Evolutionary conservation across 495 filamentous ascomycete species (phyloP).

Genomic region (Parmelia sp.): DNA sequence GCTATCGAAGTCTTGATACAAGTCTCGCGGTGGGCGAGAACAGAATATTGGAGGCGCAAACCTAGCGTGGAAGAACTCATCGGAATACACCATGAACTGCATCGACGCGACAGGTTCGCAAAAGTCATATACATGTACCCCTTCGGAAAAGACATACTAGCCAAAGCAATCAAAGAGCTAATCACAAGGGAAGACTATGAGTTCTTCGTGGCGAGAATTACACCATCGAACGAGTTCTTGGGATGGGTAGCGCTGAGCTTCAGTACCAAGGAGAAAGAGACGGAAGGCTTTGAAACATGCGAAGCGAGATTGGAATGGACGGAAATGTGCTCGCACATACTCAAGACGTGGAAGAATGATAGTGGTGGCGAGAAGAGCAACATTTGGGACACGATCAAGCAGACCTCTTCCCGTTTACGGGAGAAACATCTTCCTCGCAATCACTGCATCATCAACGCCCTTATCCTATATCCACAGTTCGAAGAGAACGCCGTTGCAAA

Average conservation of each 20-base stretch:
- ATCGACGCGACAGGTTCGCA: neutral
- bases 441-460: neutral
- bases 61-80: neutral
- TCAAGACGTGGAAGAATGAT: neutral
- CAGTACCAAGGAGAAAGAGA: neutral
- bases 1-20: neutral
- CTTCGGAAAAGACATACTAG: neutral
- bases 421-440: neutral
- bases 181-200: neutral
- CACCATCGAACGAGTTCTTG: neutral
- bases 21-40: neutral
- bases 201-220: neutral
- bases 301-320: neutral
- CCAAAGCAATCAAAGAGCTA: neutral
- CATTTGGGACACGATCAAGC: neutral
- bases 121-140: neutral
- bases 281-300: neutral
- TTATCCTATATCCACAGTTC: neutral
- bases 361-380: neutral
- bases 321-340: conserved; percentile 1
- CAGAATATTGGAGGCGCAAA: neutral
- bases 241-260: neutral
- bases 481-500: neutral
- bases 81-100: neutral
- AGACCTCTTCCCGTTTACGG: neutral